These are phyloP conservation scores for Fusarium hainanense DNA, from an alignment of 2,329 filamentous ascomycete genomes.

Conservation along the genomic window DNA sequence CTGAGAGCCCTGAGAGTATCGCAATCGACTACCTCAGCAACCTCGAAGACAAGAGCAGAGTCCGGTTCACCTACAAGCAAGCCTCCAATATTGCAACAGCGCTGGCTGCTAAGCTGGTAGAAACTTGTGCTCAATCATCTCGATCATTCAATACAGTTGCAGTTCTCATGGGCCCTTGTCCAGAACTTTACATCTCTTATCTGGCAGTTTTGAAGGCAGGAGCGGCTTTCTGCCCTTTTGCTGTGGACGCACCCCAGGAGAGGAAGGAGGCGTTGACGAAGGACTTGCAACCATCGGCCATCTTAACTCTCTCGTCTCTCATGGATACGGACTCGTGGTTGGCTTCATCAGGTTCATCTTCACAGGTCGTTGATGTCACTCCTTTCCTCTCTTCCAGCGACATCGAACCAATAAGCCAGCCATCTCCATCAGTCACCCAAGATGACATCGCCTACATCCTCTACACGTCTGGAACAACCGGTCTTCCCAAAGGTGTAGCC, in stretches of 20 bases:
- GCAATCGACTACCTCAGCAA: conserved; percentile 13
- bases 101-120: background rate
- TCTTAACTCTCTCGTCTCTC: background rate
- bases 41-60: background rate
- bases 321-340: accelerated
- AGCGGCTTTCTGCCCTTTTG: conserved; percentile 18
- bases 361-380: background rate
- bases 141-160: conserved; percentile 2
- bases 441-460: conserved; percentile 4
- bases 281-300: conserved; percentile 2
- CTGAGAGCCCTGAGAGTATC: background rate
- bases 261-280: conserved; percentile 5
- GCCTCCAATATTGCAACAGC: background rate
- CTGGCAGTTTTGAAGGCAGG: conserved; percentile 13
- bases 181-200: conserved; percentile 25
- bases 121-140: background rate
- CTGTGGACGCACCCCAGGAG: conserved; percentile 4
- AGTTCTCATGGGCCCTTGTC: conserved; percentile 4
- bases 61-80: conserved; percentile 10
- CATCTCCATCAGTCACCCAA: background rate
- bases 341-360: accelerated
- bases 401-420: accelerated
- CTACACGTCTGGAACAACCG: conserved; percentile 25
- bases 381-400: background rate
- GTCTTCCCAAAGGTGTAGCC: conserved; percentile 13